These are phyloP conservation scores for Lodderomyces parapsilosis DNA, from an alignment of 1,139 yeast genomes.

Conservation along the genomic window DNA sequence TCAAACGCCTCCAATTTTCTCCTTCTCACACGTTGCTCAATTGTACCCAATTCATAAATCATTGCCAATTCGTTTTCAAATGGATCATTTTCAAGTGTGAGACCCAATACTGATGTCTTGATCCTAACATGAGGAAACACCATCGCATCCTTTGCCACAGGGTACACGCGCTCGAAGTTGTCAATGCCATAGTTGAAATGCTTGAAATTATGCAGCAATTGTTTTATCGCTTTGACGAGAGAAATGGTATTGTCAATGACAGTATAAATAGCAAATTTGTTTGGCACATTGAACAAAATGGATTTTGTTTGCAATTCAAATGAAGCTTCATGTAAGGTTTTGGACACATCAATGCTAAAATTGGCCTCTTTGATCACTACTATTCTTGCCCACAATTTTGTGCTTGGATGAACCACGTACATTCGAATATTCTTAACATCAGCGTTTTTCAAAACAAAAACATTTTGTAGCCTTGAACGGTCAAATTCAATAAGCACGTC, in stretches of 20 bases:
- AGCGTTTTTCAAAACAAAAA: conserved; percentile 27
- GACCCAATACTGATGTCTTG: conserved; percentile 32
- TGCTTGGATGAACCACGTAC: conserved; percentile 56
- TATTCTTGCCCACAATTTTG: conserved; percentile 45
- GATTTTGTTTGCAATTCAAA: conserved; percentile 26
- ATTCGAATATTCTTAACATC: conserved; percentile 41
- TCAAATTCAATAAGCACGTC: conserved; percentile 53
- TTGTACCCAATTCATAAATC: conserved; percentile 37
- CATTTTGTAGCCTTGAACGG: conserved; percentile 29
- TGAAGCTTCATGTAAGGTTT: conserved; percentile 17
- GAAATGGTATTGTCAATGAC: conserved; percentile 67
- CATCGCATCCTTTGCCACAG: conserved; percentile 29
- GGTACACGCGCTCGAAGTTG: conserved; percentile 38
- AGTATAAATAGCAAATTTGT: conserved; percentile 62
- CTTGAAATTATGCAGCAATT: conserved; percentile 51
- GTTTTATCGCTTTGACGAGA: conserved; percentile 56
- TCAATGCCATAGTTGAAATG: conserved; percentile 35
- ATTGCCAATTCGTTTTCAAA: conserved; percentile 41
- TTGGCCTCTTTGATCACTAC: conserved; percentile 39
- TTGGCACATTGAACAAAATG: conserved; percentile 48
- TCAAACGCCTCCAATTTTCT: conserved; percentile 32
- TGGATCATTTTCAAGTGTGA: conserved; percentile 41
- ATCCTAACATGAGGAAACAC: conserved; percentile 32
- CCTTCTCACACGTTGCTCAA: conserved; percentile 37
- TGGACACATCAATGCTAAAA: conserved; percentile 25